phyloP scores from a whole-genome alignment of 345 rosid genomes.

The Carallia brachiata region DNA sequence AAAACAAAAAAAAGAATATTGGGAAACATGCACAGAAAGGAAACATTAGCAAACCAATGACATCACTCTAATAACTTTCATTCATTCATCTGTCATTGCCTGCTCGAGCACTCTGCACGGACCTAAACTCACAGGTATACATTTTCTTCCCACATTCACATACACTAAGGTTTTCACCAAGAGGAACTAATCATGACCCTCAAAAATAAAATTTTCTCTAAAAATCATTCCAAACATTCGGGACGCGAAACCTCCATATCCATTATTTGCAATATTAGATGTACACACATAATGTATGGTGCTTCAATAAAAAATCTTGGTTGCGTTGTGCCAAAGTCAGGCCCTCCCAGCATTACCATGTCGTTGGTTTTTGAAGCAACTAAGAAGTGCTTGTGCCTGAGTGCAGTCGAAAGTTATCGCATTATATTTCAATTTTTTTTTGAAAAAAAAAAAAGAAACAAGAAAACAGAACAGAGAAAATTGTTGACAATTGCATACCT shows the following conservation, averaged over 20 bases:
- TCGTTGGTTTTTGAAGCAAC: constrained; percentile 72
- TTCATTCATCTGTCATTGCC: constrained; percentile 7
- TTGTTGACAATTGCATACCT: constrained; percentile 39
- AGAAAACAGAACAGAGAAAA: not conserved
- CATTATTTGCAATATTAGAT: constrained; percentile 42
- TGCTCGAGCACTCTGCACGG: constrained; percentile 9
- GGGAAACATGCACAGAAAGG: not conserved
- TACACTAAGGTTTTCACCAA: constrained; percentile 12
- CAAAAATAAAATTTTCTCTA: constrained; percentile 27
- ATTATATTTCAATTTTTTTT: not conserved
- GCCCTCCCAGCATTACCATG: constrained; percentile 67
- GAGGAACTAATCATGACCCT: constrained; percentile 27
- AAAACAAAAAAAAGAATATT: not conserved
- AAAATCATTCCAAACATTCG: constrained; percentile 29
- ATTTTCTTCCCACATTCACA: constrained; percentile 26
- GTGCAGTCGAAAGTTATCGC: constrained; percentile 8
- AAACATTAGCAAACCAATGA: not conserved
- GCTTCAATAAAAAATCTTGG: constrained; percentile 26
- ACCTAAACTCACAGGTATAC: constrained; percentile 4
- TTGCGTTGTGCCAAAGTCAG: constrained; percentile 29
- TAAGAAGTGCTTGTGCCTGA: constrained; percentile 89
- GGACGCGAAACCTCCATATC: constrained; percentile 26
- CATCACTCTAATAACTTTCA: not conserved
- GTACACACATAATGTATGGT: constrained; percentile 35
- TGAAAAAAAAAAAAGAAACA: not conserved